Conservation (phyloP, 768 basidiomycete genomes). For the Bullera alba region DNA sequence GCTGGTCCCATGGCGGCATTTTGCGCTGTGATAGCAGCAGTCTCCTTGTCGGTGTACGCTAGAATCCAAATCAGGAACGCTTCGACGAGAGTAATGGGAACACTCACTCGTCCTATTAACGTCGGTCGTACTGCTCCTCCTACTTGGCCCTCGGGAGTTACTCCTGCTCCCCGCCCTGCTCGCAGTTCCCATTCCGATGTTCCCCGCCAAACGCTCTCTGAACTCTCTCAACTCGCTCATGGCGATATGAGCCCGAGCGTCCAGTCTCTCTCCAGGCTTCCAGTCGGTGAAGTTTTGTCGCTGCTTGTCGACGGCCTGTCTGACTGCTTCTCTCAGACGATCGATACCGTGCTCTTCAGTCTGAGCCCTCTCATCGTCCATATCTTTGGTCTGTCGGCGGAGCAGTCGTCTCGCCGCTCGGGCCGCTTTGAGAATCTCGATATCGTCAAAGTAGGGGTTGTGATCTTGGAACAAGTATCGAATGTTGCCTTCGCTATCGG, state of each 20-base stretch:
- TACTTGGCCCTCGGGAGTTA: slow-evolving; percentile 13
- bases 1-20: not conserved
- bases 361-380: slow-evolving; percentile 29
- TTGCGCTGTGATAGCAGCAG: not conserved
- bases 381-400: slow-evolving; percentile 38
- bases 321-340: slow-evolving; percentile 35
- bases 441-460: slow-evolving; percentile 48
- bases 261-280: slow-evolving; percentile 37
- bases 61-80: too few species aligned
- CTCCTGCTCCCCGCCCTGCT: slow-evolving; percentile 33
- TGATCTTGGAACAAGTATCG: slow-evolving; percentile 51
- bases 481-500: slow-evolving; percentile 20
- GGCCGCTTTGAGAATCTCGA: slow-evolving; percentile 49
- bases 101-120: slow-evolving; percentile 9
- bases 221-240: slow-evolving; percentile 38
- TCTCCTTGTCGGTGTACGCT: slow-evolving; percentile 2
- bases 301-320: slow-evolving; percentile 36
- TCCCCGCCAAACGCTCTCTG: slow-evolving; percentile 23
- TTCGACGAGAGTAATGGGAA: not conserved
- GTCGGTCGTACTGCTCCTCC: slow-evolving; percentile 19
- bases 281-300: slow-evolving; percentile 29
- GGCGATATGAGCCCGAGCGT: slow-evolving; percentile 24
- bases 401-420: slow-evolving; percentile 47
- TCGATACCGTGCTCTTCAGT: slow-evolving; percentile 15
- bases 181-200: slow-evolving; percentile 15